A percentile compares a stretch with the other conserved stretches of the same genome.
Conservation (phyloP, 306 rosid genomes). For the Citrullus colocynthis region DNA sequence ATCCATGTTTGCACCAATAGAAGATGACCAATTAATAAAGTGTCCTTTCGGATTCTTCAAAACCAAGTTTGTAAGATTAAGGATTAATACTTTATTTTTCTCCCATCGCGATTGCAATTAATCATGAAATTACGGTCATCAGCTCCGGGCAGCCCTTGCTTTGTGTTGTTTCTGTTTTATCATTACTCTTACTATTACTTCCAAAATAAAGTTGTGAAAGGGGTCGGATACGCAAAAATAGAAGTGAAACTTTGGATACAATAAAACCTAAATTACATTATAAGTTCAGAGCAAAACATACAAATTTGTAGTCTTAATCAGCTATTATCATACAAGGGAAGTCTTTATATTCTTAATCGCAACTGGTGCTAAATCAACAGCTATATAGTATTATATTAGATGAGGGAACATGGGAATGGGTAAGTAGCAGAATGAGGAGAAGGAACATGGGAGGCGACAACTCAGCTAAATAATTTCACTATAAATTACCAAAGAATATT, state of each 20-base stretch:
- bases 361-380: background rate
- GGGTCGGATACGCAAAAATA: background rate
- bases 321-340: background rate
- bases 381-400: background rate
- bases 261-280: background rate
- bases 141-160: background rate
- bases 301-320: background rate
- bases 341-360: background rate
- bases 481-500: background rate
- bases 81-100: background rate
- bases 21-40: background rate
- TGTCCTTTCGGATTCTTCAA: background rate
- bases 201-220: background rate
- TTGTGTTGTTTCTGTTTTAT: background rate
- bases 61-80: background rate
- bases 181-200: background rate
- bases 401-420: constrained; percentile 3
- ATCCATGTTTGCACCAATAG: background rate
- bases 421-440: background rate
- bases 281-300: too few species aligned
- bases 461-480: background rate
- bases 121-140: background rate
- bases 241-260: background rate
- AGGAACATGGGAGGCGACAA: constrained; percentile 7
- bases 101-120: background rate